phyloP scores from a whole-genome alignment of 192 early-diverging fungal species.

The Gonapodya sp. region DNA sequence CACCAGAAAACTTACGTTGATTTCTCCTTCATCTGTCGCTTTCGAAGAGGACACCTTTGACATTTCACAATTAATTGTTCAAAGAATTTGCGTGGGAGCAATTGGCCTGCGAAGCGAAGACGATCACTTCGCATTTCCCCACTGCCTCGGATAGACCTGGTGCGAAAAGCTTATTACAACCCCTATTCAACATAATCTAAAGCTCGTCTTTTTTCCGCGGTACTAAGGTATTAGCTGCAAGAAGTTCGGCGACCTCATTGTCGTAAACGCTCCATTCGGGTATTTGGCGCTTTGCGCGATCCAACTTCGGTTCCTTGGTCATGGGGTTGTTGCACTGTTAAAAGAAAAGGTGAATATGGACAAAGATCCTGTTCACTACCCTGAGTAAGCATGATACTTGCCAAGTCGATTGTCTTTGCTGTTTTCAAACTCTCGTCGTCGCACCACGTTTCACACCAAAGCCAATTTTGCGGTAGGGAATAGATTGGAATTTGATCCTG shows the following conservation, averaged over 20 bases:
- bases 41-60: too few species aligned
- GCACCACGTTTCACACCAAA: conserved; percentile 99
- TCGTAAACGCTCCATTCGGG: conserved; percentile 93
- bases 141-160: background rate
- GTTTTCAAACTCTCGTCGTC: conserved; percentile 66
- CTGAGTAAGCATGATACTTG: conserved; percentile 21
- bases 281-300: conserved; percentile 79
- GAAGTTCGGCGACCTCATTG: conserved; percentile 26
- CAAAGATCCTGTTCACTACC: background rate
- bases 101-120: background rate
- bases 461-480: conserved; percentile 16
- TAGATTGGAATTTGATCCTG: conserved; percentile 23
- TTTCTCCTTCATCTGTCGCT: too few species aligned
- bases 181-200: too few species aligned
- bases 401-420: conserved; percentile 96
- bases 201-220: conserved; percentile 6
- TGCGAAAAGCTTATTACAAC: too few species aligned
- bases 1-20: background rate
- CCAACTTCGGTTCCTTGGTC: conserved; percentile 97
- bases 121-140: background rate
- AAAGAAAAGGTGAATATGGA: background rate
- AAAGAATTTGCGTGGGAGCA: background rate
- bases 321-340: conserved; percentile 92
- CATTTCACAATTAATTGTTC: background rate
- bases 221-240: background rate